These are phyloP conservation scores for Sporothrix humicola DNA, from an alignment of 2,329 filamentous ascomycete genomes.

Conservation along the genomic window DNA sequence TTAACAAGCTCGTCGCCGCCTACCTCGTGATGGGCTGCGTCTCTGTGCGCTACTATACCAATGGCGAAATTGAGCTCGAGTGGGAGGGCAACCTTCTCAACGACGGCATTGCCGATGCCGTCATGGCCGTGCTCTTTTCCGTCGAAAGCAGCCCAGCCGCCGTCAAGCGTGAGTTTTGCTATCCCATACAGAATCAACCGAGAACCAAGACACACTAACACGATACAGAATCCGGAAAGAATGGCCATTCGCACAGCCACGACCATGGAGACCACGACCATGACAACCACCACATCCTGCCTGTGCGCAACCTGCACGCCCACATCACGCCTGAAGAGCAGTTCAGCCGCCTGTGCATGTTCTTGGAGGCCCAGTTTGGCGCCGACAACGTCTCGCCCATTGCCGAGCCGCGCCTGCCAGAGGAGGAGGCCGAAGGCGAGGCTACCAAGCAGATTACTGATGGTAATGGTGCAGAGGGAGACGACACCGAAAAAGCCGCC, in stretches of 20 bases:
- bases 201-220: constrained; percentile 40
- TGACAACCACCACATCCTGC: constrained; percentile 44
- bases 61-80: constrained; percentile 84
- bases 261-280: constrained; percentile 54
- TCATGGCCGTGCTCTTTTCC: constrained; percentile 89
- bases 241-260: constrained; percentile 56
- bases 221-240: constrained; percentile 62
- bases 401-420: constrained; percentile 63
- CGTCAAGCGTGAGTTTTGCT: constrained; percentile 75
- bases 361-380: constrained; percentile 96
- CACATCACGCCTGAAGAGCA: constrained; percentile 75
- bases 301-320: constrained; percentile 72
- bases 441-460: constrained; percentile 41
- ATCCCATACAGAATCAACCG: no score
- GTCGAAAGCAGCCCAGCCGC: constrained; percentile 94
- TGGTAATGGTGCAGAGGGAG: constrained; percentile 41
- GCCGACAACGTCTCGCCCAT: constrained; percentile 81
- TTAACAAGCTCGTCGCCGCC: constrained; percentile 66
- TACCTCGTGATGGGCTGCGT: constrained; percentile 90
- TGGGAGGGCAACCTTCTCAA: constrained; percentile 99
- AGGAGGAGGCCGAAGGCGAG: constrained; percentile 43
- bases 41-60: constrained; percentile 75
- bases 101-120: constrained; percentile 95
- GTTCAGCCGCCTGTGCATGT: constrained; percentile 86
- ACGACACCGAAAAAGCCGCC: constrained; percentile 41